phyloP scores from a whole-genome alignment of 768 basidiomycete genomes.

The Obba rivulosa region DNA sequence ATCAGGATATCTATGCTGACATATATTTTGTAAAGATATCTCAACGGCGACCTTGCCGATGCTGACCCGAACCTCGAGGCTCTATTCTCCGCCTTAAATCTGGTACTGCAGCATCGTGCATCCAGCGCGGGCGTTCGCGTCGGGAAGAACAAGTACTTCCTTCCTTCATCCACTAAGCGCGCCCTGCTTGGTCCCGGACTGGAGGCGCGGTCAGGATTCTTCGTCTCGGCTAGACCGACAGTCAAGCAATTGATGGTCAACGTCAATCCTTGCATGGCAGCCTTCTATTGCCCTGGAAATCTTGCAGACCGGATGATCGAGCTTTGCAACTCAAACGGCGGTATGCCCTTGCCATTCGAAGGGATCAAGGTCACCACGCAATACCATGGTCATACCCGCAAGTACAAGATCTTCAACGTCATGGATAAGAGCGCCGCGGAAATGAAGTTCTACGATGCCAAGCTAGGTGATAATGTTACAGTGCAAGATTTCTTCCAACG shows the following conservation, averaged over 20 bases:
- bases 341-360: constrained; percentile 41
- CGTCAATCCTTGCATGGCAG: constrained; percentile 43
- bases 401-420: constrained; percentile 30
- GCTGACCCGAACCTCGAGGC: constrained; percentile 53
- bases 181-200: constrained; percentile 28
- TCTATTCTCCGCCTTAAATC: constrained; percentile 54
- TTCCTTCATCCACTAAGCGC: constrained; percentile 23
- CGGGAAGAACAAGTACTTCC: constrained; percentile 58
- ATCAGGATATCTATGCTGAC: background rate
- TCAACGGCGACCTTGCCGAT: constrained; percentile 48
- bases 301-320: constrained; percentile 49
- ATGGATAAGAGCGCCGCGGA: constrained; percentile 8
- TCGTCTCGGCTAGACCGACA: constrained; percentile 41
- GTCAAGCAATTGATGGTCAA: constrained; percentile 45
- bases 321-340: constrained; percentile 40
- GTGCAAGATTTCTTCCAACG: constrained; percentile 56
- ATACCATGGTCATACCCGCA: constrained; percentile 47
- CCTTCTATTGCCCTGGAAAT: constrained; percentile 52
- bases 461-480: constrained; percentile 46
- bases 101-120: constrained; percentile 52
- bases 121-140: constrained; percentile 50
- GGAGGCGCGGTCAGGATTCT: constrained; percentile 42
- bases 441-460: constrained; percentile 47
- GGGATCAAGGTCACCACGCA: constrained; percentile 50
- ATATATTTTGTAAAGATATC: constrained; percentile 36